Base-by-base conservation (phyloP, 225 moss, liverwort and hornwort species). In the Thuidium tamariscinum region DNA sequence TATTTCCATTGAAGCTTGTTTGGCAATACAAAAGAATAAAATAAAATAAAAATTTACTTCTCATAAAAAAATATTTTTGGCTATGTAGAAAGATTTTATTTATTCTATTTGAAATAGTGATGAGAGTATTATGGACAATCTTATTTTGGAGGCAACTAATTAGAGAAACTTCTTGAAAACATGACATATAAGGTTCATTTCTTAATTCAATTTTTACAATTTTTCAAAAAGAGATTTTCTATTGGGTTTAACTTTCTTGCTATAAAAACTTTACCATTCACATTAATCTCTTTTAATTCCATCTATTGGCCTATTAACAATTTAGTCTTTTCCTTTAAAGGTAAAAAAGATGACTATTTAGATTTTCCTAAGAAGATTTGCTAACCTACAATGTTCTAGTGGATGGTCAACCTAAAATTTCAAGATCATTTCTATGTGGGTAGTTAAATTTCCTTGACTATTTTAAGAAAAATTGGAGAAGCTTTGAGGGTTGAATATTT, bases 181-280 rank as follows among this genome's bases (percentile, higher is more conserved):
- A 39, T 7, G 13, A 37, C 7, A 23, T 13, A 13, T 0, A 22
- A 23, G 23, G 21, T 39, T 68, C 8, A 39, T 13, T 68, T 61
- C 2, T 68, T 4, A 39, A 23, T 1, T 68, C 23, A 39, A 39
- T 39, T 23, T 68, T 68, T 0, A 39, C 4, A 68, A 68, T 23
- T 37, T 44, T 44, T 9, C 44, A 44, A 9, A 6, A 18, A 37
- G 4, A 2, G 1, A 22, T 11, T 22, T 2, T 17, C 17, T 4
- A 13, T 0, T 23, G 1, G 2, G 0, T 2, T 67, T 67, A 1
- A 13, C 7, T 13, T 0, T 37, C 13, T 67, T 65, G 1, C 4
- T 67, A 23, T n/a, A n/a, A n/a, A 5, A 67, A 13, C 0, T 7
- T 22, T 23, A 1, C 36, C 23, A 39, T 39, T 39, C 0, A 13